These are phyloP conservation scores for Schrenkiella parvula DNA, from an alignment of 345 rosid genomes.

Conservation along the genomic window DNA sequence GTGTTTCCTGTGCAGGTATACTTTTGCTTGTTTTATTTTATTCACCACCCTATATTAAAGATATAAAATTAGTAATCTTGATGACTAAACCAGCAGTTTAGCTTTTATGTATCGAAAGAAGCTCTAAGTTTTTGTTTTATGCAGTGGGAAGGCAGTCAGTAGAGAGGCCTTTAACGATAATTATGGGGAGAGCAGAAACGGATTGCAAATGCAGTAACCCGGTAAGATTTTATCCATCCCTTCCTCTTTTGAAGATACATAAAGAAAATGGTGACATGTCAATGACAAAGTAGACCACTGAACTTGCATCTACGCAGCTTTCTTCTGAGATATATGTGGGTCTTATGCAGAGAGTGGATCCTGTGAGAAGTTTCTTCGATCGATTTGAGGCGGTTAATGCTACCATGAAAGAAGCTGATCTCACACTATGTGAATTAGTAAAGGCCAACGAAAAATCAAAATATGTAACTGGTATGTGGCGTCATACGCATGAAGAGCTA, in stretches of 20 bases:
- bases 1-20: constrained; percentile 42
- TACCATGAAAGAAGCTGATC: constrained; percentile 76
- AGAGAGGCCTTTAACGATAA: constrained; percentile 35
- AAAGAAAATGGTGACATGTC: constrained; percentile 12
- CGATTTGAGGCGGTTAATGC: constrained; percentile 66
- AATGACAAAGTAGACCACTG: constrained; percentile 16
- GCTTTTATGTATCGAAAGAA: background rate
- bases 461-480: constrained; percentile 47
- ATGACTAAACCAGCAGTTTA: background rate
- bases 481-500: constrained; percentile 51
- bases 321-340: constrained; percentile 38
- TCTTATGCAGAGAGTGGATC: constrained; percentile 38
- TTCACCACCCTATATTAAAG: background rate
- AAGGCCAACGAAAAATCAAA: constrained; percentile 63
- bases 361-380: constrained; percentile 44
- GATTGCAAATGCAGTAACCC: constrained; percentile 26
- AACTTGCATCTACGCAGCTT: constrained; percentile 14
- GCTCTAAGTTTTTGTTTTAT: constrained; percentile 23
- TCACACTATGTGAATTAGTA: constrained; percentile 54
- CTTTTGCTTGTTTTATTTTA: constrained; percentile 14
- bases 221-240: constrained; percentile 35
- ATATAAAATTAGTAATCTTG: constrained; percentile 2
- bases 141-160: constrained; percentile 42
- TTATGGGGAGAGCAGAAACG: constrained; percentile 33
- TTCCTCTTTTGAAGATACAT: constrained; percentile 7